phyloP scores from a whole-genome alignment of 352 stramenopile species.

The Phytophthora vignae region DNA sequence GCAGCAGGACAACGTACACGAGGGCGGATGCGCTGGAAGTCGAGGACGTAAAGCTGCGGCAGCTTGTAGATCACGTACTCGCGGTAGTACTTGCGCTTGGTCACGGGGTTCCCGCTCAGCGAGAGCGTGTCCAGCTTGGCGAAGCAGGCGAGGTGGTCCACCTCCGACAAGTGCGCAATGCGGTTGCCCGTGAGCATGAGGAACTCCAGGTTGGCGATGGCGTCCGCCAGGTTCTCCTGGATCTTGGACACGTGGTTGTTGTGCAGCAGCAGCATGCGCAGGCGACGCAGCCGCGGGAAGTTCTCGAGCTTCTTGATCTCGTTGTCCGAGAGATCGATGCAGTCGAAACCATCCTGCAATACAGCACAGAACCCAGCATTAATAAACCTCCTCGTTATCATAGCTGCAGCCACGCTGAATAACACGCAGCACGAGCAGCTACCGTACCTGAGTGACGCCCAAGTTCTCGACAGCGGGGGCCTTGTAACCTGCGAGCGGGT shows the following conservation, averaged over 20 bases:
- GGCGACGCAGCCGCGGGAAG: constrained; percentile 87
- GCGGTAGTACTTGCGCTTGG: constrained; percentile 92
- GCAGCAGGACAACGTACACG: constrained; percentile 48
- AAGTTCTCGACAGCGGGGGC: constrained; percentile 94
- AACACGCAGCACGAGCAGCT: not conserved
- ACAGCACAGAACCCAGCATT: not conserved
- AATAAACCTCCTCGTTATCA: not conserved
- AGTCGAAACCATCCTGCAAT: constrained; percentile 92
- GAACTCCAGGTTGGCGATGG: constrained; percentile 87
- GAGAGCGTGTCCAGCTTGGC: constrained; percentile 87
- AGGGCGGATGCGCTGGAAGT: constrained; percentile 87
- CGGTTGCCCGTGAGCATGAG: constrained; percentile 94
- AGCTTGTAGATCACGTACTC: constrained; percentile 93
- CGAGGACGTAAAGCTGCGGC: constrained; percentile 86
- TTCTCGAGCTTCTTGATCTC: constrained; percentile 96
- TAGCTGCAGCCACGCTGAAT: not conserved
- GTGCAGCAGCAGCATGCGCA: constrained; percentile 93
- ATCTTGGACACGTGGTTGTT: constrained; percentile 94
- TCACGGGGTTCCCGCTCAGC: constrained; percentile 91
- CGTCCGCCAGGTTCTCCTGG: constrained; percentile 73
- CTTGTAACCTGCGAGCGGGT: constrained; percentile 79
- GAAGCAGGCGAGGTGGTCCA: constrained; percentile 84
- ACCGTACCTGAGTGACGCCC: constrained; percentile 86
- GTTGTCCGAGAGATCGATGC: constrained; percentile 95
- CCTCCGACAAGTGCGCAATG: constrained; percentile 80